Conservation (phyloP, 352 stramenopile species). For the Albugo laibachii region DNA sequence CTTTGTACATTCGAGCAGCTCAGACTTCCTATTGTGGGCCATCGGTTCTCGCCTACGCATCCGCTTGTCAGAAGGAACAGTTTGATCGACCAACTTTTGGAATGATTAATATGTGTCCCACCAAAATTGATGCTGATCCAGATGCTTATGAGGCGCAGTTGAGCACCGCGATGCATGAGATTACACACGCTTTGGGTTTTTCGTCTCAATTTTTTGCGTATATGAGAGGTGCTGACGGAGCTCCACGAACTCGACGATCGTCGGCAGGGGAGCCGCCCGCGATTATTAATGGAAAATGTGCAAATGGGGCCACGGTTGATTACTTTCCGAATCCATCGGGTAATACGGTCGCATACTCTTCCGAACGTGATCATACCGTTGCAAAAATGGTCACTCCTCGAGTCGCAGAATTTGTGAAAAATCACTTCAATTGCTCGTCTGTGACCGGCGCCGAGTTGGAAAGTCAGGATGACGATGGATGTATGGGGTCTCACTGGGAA, state of each 20-base stretch:
- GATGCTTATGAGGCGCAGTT: conserved; percentile 41
- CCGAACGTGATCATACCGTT: conserved; percentile 28
- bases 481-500: conserved; percentile 66
- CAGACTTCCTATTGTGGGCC: conserved; percentile 25
- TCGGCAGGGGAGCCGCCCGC: conserved; percentile 15
- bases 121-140: conserved; percentile 28
- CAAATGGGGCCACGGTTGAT: conserved; percentile 30
- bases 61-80: conserved; percentile 69
- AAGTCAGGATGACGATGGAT: conserved; percentile 37
- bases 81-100: conserved; percentile 68
- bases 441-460: conserved; percentile 55
- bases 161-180: conserved; percentile 56
- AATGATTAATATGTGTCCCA: conserved; percentile 69
- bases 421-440: conserved; percentile 41
- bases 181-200: conserved; percentile 65
- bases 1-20: conserved; percentile 42
- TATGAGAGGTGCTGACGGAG: conserved; percentile 48
- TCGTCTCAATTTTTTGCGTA: conserved; percentile 52
- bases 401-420: conserved; percentile 29
- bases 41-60: conserved; percentile 46
- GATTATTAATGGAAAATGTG: conserved; percentile 13
- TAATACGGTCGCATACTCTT: conserved; percentile 31
- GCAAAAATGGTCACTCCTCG: conserved; percentile 49
- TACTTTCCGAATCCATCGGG: conserved; percentile 10
- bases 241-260: conserved; percentile 35